These are phyloP conservation scores for Phialophora tarda DNA, from an alignment of 2,329 filamentous ascomycete species.

Conservation along the genomic window DNA sequence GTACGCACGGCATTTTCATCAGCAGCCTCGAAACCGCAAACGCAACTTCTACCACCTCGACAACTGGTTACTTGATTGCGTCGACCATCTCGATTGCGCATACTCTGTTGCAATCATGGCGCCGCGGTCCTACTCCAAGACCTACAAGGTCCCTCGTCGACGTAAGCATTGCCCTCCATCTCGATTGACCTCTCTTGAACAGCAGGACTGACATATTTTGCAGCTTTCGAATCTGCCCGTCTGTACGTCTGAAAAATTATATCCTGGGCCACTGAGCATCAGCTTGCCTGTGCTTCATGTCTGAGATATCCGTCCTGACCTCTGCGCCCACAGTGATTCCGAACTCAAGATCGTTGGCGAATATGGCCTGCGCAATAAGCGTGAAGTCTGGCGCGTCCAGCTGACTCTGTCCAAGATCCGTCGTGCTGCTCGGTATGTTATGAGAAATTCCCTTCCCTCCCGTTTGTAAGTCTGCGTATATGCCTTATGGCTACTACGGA, in stretches of 20 bases:
- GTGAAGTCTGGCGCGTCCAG: slow-evolving; percentile 99
- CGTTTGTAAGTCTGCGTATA: neutral
- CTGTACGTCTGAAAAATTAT: slow-evolving; percentile 76
- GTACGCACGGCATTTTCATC: neutral
- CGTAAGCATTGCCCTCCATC: slow-evolving; percentile 55
- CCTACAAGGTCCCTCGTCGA: slow-evolving; percentile 97
- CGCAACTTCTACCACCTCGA: slow-evolving; percentile 31
- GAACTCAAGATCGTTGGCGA: slow-evolving; percentile 99
- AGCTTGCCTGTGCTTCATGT: slow-evolving; percentile 97
- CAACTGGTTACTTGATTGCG: slow-evolving; percentile 5
- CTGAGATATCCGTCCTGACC: slow-evolving; percentile 75
- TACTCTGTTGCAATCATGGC: slow-evolving; percentile 51
- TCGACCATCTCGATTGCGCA: slow-evolving; percentile 41
- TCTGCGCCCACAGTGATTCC: slow-evolving; percentile 77
- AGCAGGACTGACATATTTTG: slow-evolving; percentile 46
- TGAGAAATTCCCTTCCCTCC: slow-evolving; percentile 28
- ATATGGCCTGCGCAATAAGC: slow-evolving; percentile 99
- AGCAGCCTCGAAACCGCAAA: slow-evolving; percentile 19
- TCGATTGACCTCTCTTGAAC: slow-evolving; percentile 7
- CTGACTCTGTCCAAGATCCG: slow-evolving; percentile 99
- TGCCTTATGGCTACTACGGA: neutral
- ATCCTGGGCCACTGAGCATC: slow-evolving; percentile 91
- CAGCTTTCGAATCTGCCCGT: slow-evolving; percentile 97
- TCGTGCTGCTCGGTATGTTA: slow-evolving; percentile 97
- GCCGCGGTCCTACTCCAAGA: slow-evolving; percentile 90